Percentiles rank a stretch among this genome's conserved stretches.
These are phyloP conservation scores for Rosa hybrid DNA, from an alignment of 331 rosid species.

Conservation along the genomic window DNA sequence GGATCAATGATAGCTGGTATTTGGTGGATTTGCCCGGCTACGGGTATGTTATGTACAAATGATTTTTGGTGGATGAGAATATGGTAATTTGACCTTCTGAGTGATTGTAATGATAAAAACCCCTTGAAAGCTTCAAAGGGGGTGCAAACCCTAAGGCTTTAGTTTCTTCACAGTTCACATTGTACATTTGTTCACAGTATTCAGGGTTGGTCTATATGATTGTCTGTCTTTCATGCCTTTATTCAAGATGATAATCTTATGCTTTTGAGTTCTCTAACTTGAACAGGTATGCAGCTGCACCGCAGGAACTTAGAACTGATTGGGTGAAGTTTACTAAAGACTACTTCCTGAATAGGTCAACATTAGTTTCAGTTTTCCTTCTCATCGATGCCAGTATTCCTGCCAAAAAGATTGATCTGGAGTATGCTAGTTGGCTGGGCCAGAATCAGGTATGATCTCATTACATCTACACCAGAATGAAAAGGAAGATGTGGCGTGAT, in stretches of 20 bases:
- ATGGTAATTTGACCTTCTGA: not conserved
- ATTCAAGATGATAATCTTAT: not conserved
- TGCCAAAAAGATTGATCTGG: constrained; percentile 81
- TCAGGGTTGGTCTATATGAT: not conserved
- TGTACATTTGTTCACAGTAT: not conserved
- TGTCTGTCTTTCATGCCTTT: not conserved
- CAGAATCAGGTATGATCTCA: constrained; percentile 72
- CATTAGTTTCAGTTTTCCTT: constrained; percentile 89
- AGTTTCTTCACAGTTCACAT: not conserved
- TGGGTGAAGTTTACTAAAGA: constrained; percentile 92
- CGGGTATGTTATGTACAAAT: constrained; percentile 56
- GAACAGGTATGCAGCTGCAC: constrained; percentile 93
- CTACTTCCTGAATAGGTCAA: constrained; percentile 79
- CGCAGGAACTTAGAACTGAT: constrained; percentile 79
- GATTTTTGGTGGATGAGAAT: not conserved
- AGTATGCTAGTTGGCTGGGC: constrained; percentile 96
- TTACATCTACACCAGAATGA: not conserved
- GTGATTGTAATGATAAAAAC: not conserved
- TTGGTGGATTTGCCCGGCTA: constrained; percentile 98
- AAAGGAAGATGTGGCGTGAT: constrained; percentile 1
- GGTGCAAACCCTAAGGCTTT: not conserved
- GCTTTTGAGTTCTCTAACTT: constrained; percentile 15
- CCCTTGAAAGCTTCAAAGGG: not conserved
- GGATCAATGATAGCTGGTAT: constrained; percentile 86
- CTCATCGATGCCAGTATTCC: constrained; percentile 98